Percentiles rank a stretch among this genome's conserved stretches.
These are phyloP conservation scores for Tylopilus subfusipes DNA, from an alignment of 768 basidiomycete genomes.

Conservation along the genomic window DNA sequence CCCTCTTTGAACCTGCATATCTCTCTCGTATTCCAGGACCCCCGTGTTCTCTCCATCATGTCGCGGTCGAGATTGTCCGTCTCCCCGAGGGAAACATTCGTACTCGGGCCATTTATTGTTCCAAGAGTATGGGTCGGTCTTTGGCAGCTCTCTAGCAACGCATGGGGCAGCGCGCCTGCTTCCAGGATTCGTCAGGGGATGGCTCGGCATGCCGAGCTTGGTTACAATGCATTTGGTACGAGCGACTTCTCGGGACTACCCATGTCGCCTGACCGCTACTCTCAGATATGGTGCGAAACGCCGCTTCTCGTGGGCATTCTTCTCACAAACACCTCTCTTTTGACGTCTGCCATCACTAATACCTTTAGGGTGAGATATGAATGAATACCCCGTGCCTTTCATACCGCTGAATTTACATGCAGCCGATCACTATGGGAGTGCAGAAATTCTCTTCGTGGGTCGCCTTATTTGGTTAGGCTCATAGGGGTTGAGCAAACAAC, in stretches of 20 bases:
- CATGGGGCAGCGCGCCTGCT: conserved; percentile 76
- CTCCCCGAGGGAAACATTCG: conserved; percentile 42
- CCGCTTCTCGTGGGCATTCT: conserved; percentile 7
- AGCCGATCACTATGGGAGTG: conserved; percentile 88
- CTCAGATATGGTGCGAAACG: conserved; percentile 53
- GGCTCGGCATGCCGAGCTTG: conserved; percentile 54
- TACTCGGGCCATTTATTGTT: conserved; percentile 51
- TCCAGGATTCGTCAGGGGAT: conserved; percentile 65
- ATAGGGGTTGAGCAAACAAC: not conserved
- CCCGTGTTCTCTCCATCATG: conserved; percentile 19
- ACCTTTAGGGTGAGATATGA: conserved; percentile 25
- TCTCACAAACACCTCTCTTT: conserved; percentile 15
- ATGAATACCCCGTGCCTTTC: not conserved
- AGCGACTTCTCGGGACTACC: conserved; percentile 7
- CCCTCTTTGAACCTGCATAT: conserved; percentile 2
- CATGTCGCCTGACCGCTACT: conserved; percentile 6
- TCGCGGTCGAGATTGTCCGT: conserved; percentile 10
- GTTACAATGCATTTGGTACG: conserved; percentile 49
- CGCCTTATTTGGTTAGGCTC: not conserved
- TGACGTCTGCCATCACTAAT: conserved; percentile 2
- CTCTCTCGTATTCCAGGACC: conserved; percentile 4
- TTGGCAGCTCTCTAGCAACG: conserved; percentile 84
- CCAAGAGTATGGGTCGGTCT: conserved; percentile 75
- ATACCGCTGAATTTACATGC: conserved; percentile 12
- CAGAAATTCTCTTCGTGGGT: conserved; percentile 77